Base-by-base conservation (phyloP, 2,329 filamentous ascomycete genomes). In the Cryphonectria radicalis region DNA sequence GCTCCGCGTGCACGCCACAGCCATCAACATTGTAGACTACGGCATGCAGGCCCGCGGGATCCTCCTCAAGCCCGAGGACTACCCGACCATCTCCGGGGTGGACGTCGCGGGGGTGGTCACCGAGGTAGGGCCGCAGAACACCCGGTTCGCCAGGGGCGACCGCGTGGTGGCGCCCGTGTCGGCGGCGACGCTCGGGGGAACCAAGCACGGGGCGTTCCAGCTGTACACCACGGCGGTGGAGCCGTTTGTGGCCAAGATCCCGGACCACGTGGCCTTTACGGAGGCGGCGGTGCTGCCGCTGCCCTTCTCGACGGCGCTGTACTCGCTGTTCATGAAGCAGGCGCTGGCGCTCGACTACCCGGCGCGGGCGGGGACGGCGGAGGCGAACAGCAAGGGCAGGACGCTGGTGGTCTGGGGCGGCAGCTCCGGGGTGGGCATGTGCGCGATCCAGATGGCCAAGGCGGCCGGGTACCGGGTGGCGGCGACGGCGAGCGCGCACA, bases 331-430 rank as follows among this genome's bases (percentile, higher is more conserved):
- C 66, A 72, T 73, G 66, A 69, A 73, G 37, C 74, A 75, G 59
- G 68, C 63, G 4, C 74, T 79, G 5, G 74, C 68, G 0, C 68
- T 78, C 19, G 73, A 32, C 55, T 72, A 11, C 67, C 74, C 73
- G n/a, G n/a, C n/a, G 6, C 25, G 14, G 42, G 42, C 40, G 10
- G 63, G 42, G n/a, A 68, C 65, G 28, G 19, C 65, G 28, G 19
- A 8, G 42, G 11, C 37, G 3, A 28, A 40, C 32, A 50, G 42
- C 55, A 43, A 11, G 5, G 50, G 46, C 5, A 53, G 50, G 67
- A 59, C 65, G 3, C 32, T 85, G 0, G 76, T 87, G 14, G 76
- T 87, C 25, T 87, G 84, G 82, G 85, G 85, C 50, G 86, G 84
- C 4, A 81, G 84, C 2, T 80, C 81, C 5, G 81, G 78, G 59